phyloP scores from a whole-genome alignment of 768 basidiomycete genomes.

The Phanerodontia chrysosporium region DNA sequence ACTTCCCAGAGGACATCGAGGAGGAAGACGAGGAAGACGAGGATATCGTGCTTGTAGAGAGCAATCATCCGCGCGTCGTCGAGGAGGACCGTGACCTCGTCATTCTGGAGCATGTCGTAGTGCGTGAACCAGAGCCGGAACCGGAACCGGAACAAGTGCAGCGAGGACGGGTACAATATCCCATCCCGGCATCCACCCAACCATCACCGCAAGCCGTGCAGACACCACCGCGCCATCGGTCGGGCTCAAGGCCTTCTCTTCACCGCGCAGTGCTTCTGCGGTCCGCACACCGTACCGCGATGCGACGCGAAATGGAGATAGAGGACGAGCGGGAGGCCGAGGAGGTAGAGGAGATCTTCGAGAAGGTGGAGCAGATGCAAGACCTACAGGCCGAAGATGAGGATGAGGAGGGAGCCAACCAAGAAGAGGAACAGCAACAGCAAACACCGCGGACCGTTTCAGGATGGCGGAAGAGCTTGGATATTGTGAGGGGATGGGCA shows the following conservation, averaged over 20 bases:
- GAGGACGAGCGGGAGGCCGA: slow-evolving; percentile 51
- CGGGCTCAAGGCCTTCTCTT: slow-evolving; percentile 42
- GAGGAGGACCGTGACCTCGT: slow-evolving; percentile 66
- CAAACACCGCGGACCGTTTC: slow-evolving; percentile 18
- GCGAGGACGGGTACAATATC: background rate
- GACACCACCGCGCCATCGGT: slow-evolving; percentile 22
- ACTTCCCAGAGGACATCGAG: slow-evolving; percentile 36
- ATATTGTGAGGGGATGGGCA: slow-evolving; percentile 26
- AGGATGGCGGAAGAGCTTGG: slow-evolving; percentile 32
- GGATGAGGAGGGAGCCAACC: slow-evolving; percentile 22
- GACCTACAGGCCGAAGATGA: slow-evolving; percentile 14
- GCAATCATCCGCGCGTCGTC: slow-evolving; percentile 60
- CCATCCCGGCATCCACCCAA: slow-evolving; percentile 9
- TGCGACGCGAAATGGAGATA: slow-evolving; percentile 46
- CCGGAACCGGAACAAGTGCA: background rate
- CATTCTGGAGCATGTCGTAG: slow-evolving; percentile 66
- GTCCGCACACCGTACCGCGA: slow-evolving; percentile 58
- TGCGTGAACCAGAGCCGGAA: slow-evolving; percentile 15
- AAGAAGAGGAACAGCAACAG: slow-evolving; percentile 14
- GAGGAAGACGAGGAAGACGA: slow-evolving; percentile 42
- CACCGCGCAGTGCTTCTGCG: slow-evolving; percentile 70
- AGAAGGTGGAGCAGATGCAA: slow-evolving; percentile 5
- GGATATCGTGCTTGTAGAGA: slow-evolving; percentile 55
- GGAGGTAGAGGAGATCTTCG: slow-evolving; percentile 40
- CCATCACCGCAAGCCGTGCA: slow-evolving; percentile 12